These are phyloP conservation scores for Wickerhamiella pararugosa DNA, from an alignment of 1,139 yeast genomes.

Conservation along the genomic window DNA sequence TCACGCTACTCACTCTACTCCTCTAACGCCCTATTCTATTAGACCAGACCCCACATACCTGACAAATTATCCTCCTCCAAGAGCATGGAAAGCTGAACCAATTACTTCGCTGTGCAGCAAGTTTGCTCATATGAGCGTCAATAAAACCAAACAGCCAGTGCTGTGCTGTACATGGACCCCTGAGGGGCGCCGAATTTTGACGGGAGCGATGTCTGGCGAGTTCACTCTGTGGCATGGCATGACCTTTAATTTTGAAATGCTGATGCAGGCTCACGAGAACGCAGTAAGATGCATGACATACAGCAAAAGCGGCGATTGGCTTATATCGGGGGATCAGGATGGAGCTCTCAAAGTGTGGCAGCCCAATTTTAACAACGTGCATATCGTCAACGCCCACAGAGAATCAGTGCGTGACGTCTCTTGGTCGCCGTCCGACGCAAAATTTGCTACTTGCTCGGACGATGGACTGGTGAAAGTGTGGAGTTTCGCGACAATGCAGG, in stretches of 20 bases:
- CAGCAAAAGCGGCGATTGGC: slow-evolving; percentile 89
- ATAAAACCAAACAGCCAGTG: slow-evolving; percentile 83
- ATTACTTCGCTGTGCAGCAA: slow-evolving; percentile 44
- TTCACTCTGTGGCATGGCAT: slow-evolving; percentile 95
- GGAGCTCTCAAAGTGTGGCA: slow-evolving; percentile 94
- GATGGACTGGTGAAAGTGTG: slow-evolving; percentile 81
- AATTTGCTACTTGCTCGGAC: slow-evolving; percentile 84
- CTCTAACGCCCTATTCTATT: slow-evolving; percentile 35
- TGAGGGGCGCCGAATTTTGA: slow-evolving; percentile 79
- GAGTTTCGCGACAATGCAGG: slow-evolving; percentile 84
- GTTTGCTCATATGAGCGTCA: slow-evolving; percentile 80
- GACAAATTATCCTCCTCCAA: slow-evolving; percentile 58
- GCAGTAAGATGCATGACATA: slow-evolving; percentile 70
- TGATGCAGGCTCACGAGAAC: slow-evolving; percentile 96
- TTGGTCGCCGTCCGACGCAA: slow-evolving; percentile 79
- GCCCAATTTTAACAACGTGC: slow-evolving; percentile 91
- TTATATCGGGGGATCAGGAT: slow-evolving; percentile 82
- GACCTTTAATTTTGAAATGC: slow-evolving; percentile 89
- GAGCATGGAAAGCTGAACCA: slow-evolving; percentile 36
- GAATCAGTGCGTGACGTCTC: slow-evolving; percentile 77
- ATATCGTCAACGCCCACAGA: slow-evolving; percentile 66
- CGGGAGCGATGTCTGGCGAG: slow-evolving; percentile 89
- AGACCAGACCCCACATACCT: slow-evolving; percentile 70
- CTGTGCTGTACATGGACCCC: slow-evolving; percentile 94
- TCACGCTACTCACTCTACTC: slow-evolving; percentile 32